Evolutionary conservation across 345 rosid genomes (phyloP).

Genomic region (Turritis glabra): DNA sequence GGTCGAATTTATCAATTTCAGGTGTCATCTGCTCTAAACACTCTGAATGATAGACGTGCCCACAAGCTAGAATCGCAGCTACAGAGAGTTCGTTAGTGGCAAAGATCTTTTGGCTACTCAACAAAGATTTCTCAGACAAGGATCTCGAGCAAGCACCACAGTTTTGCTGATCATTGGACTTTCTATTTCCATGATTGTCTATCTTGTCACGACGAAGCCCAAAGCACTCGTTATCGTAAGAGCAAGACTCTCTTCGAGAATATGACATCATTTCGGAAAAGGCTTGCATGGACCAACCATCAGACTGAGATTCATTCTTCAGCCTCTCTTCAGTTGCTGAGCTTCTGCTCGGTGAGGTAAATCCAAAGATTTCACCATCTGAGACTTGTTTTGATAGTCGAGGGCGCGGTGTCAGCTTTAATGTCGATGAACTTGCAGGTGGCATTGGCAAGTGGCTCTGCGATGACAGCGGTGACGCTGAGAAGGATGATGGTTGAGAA

Average conservation of each 20-base stretch:
- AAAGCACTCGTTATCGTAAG: conserved; percentile 54
- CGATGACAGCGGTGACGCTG: conserved; percentile 50
- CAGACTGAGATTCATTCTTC: conserved; percentile 59
- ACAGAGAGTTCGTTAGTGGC: conserved; percentile 61
- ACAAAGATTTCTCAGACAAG: conserved; percentile 64
- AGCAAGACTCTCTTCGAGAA: conserved; percentile 69
- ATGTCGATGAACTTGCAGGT: conserved; percentile 47
- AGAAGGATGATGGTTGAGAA: conserved; percentile 60
- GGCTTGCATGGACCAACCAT: conserved; percentile 83
- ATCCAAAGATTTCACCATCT: conserved; percentile 32
- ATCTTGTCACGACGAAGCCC: conserved; percentile 48
- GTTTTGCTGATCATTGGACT: conserved; percentile 55
- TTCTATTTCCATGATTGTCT: conserved; percentile 43
- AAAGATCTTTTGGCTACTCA: conserved; percentile 73
- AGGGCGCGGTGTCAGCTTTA: conserved; percentile 40
- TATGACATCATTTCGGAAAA: conserved; percentile 71
- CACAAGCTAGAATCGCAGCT: conserved; percentile 76
- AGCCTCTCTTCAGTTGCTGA: conserved; percentile 30
- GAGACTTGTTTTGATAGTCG: conserved; percentile 52
- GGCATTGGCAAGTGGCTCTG: conserved; percentile 46
- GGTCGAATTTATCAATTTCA: conserved; percentile 74
- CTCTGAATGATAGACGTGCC: conserved; percentile 90
- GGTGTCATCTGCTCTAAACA: conserved; percentile 90
- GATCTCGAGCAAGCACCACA: conserved; percentile 86
- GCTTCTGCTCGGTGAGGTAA: conserved; percentile 30